phyloP scores from a whole-genome alignment of 1,284 basidiomycete species.

The Austroboletus rostrupii region DNA sequence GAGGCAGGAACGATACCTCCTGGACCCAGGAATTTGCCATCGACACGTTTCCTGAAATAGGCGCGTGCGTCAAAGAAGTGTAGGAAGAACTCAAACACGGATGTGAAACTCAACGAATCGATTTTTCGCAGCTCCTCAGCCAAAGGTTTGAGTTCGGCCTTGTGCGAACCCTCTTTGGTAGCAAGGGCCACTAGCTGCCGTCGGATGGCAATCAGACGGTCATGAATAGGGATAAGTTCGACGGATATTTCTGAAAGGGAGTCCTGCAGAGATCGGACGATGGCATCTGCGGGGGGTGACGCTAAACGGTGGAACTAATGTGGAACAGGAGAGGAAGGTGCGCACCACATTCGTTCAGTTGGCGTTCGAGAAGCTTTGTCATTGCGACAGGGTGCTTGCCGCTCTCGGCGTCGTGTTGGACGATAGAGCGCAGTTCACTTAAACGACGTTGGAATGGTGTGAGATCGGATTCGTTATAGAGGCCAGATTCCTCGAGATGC shows the following conservation, averaged over 20 bases:
- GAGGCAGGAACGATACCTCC: conserved; percentile 89
- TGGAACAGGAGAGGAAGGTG: conserved; percentile 18
- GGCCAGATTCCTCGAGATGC: conserved; percentile 90
- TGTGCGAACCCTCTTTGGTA: conserved; percentile 80
- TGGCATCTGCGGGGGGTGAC: conserved; percentile 51
- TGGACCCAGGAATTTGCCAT: conserved; percentile 94
- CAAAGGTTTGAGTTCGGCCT: conserved; percentile 85
- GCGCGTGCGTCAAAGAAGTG: background rate
- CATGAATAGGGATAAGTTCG: conserved; percentile 87
- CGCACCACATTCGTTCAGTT: conserved; percentile 89
- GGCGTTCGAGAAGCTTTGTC: conserved; percentile 86
- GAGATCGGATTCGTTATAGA: conserved; percentile 89
- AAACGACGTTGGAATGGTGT: conserved; percentile 81
- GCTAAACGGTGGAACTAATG: conserved; percentile 9
- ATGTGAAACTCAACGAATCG: conserved; percentile 75
- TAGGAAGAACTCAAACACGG: conserved; percentile 18
- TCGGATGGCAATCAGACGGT: conserved; percentile 84
- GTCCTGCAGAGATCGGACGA: conserved; percentile 75
- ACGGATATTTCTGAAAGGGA: conserved; percentile 81
- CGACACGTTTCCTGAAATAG: conserved; percentile 75
- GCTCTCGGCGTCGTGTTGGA: conserved; percentile 77
- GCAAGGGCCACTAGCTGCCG: conserved; percentile 88
- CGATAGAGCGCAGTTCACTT: conserved; percentile 75
- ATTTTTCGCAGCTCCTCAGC: conserved; percentile 94
- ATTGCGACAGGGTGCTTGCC: conserved; percentile 85